A percentile compares a stretch with the other conserved stretches of the same genome.
Evolutionary conservation across 768 basidiomycete genomes (phyloP).

Genomic region (Rhizopogon sp.): DNA sequence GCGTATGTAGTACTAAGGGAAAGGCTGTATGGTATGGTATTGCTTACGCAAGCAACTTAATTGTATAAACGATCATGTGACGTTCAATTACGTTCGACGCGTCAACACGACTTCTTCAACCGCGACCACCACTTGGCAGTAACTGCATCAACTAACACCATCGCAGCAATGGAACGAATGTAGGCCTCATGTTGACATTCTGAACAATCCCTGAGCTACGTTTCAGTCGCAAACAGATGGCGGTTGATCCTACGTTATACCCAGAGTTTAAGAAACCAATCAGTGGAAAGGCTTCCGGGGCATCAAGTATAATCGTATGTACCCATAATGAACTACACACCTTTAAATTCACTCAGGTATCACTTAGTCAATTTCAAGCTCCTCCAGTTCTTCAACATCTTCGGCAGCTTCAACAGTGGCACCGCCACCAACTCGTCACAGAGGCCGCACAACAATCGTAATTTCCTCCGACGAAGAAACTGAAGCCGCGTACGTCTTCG

Average conservation of each 20-base stretch:
- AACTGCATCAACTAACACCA: constrained; percentile 1
- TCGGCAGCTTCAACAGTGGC: constrained; percentile 17
- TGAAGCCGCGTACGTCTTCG: constrained; percentile 1
- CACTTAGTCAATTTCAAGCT: constrained; percentile 14
- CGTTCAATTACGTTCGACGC: constrained; percentile 12
- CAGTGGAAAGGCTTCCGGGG: constrained; percentile 9
- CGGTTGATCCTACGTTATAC: constrained; percentile 19
- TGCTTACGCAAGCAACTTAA: too few species aligned
- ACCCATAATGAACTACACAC: background rate
- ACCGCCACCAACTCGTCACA: constrained; percentile 4
- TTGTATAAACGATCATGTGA: constrained; percentile 13
- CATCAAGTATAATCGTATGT: constrained; percentile 18
- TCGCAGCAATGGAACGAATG: constrained; percentile 23
- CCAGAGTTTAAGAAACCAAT: constrained; percentile 24
- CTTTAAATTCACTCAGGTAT: background rate
- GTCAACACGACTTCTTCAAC: constrained; percentile 11
- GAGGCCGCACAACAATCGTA: constrained; percentile 11
- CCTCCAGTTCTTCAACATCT: constrained; percentile 14
- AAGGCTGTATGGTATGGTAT: too few species aligned
- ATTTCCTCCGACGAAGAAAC: constrained; percentile 30
- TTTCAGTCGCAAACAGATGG: constrained; percentile 22
- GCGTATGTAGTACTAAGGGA: too few species aligned
- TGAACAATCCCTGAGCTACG: background rate
- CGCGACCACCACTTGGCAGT: background rate
- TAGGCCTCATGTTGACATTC: background rate